Evolutionary conservation across 2,329 filamentous ascomycete genomes (phyloP), one percentile per base, ranked within the genome.

Genomic region (Lasiodiplodia sp.): DNA sequence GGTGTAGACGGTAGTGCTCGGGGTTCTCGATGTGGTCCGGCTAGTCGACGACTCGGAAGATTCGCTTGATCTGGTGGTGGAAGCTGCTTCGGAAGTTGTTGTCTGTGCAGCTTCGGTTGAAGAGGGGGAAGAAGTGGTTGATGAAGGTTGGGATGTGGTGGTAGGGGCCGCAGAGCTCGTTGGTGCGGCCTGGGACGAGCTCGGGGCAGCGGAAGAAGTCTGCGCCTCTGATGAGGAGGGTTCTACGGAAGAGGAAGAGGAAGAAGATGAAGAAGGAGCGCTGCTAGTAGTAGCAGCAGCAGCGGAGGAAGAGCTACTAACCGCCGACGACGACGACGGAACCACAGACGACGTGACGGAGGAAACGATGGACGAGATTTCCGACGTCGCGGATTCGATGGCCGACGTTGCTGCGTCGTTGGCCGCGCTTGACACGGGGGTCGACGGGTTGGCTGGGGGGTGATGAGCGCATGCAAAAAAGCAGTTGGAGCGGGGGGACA

Each of bases 1-100:
- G 2, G 68, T 69, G 44, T 69, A 69, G 12, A 69, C 38, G 23
- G 55, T 58, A 3, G 68, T 69, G 53, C 58, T 64, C 16, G 67
- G 67, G 2, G 37, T 49, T n/a, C 58, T 18, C 34, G 58, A 21
- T 0, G 62, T 55, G 25, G 58, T 65, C 11, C 21, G 44, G 31
- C 53, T 57, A n/a, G 38, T 28, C 5, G 64, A 58, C 5, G 25
- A 25, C 14, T 57, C 40, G 28, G 65, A 67, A 6, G 65, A 58
- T 38, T 57, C 37, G 65, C 53, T 25, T 18, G 53, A 25, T 12
- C 16, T 21, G 5, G 53, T 31, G 38, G 53, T 57, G 34, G 65
- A 38, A 40, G 53, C n/a, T 34, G 58, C 14, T 28, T 28, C 44
- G 40, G 23, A 11, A 18, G 66, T 62, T 2, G 66, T 52, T 16